Evolutionary conservation across 192 early-diverging fungal genomes (phyloP), one percentile per base, ranked within the genome.

Genomic region (Pilobolus umbonatus): DNA sequence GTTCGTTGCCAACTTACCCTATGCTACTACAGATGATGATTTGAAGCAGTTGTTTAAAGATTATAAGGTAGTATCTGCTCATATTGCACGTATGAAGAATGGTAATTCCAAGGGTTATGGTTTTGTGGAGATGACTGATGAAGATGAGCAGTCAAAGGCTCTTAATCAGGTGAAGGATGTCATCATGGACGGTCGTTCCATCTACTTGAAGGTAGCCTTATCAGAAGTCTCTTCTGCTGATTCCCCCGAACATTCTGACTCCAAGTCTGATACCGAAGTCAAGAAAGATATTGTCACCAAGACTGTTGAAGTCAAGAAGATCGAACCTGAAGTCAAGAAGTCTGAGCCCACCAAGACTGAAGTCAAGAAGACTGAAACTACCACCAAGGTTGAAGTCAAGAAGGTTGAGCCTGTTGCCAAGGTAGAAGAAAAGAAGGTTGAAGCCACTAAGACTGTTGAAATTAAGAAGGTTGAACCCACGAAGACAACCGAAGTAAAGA

Each of bases 21-120:
- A 85, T 73, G 58, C 84, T 14, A 77, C 83, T 55, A 75, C 82
- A 8, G 84, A 88, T 44, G 83, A 83, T 5, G 83, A 78, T 55
- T 76, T 93, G 50, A 82, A 82, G 65, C 72, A 63, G 44, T 75
- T 96, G 69, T 98, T 99, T 65, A 57, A 74, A 21, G 83, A 67
- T 49, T 93, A 89, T 74, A 78, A 86, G 58, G 78, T 95, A 38
- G 72, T 75, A 9, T 80, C 79, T 38, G 88, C 94, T 17, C 87
- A 89, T 61, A 86, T 99, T 44, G 89, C 97, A 36, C 65, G 70
- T 35, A 43, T 53, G 40, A 73, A 63, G 28, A 72, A 50, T 55
- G 88, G 86, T 25, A 82, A 88, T 46, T 83, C 84, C 72, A 94
- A 94, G 79, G 95, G 95, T 53, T 99, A 89, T 75, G 96, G 94